Percentiles rank a stretch among this genome's conserved stretches.
These are phyloP conservation scores for Cordyceps farinosa DNA, from an alignment of 2,329 filamentous ascomycete species.

Conservation along the genomic window DNA sequence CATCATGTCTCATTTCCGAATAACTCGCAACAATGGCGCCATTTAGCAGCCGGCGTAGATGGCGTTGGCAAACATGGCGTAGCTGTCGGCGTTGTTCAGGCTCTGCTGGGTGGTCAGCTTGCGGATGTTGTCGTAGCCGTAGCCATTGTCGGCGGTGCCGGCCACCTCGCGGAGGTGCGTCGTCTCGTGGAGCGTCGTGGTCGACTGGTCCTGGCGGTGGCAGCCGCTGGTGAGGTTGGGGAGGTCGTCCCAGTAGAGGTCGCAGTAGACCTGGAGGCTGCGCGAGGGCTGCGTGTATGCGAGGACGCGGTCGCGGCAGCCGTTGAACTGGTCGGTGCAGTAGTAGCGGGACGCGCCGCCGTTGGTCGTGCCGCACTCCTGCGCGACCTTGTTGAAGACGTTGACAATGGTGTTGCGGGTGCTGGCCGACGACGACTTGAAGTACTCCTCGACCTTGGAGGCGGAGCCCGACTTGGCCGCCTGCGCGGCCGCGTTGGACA, in stretches of 20 bases:
- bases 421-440: slow-evolving; percentile 51
- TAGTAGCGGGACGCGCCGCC: slow-evolving; percentile 47
- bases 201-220: slow-evolving; percentile 18
- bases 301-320: slow-evolving; percentile 41
- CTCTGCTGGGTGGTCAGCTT: slow-evolving; percentile 18
- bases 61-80: slow-evolving; percentile 22
- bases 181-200: slow-evolving; percentile 16
- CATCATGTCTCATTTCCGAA: slow-evolving; percentile 1
- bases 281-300: slow-evolving; percentile 19
- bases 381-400: slow-evolving; percentile 43
- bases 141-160: slow-evolving; percentile 15
- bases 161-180: slow-evolving; percentile 15
- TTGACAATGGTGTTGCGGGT: slow-evolving; percentile 44
- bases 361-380: slow-evolving; percentile 47
- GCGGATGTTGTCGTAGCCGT: slow-evolving; percentile 21
- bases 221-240: slow-evolving; percentile 19
- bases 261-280: slow-evolving; percentile 17
- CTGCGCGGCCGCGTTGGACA: slow-evolving; percentile 49
- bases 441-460: slow-evolving; percentile 57
- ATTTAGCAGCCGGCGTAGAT: slow-evolving; percentile 17
- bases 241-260: slow-evolving; percentile 14
- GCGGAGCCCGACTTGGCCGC: slow-evolving; percentile 48
- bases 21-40: neutral
- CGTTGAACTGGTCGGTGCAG: slow-evolving; percentile 49
- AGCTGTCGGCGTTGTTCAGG: slow-evolving; percentile 22